Base-by-base conservation (phyloP, 169 alveolate species). In the Cyclospora cayetanensis region DNA sequence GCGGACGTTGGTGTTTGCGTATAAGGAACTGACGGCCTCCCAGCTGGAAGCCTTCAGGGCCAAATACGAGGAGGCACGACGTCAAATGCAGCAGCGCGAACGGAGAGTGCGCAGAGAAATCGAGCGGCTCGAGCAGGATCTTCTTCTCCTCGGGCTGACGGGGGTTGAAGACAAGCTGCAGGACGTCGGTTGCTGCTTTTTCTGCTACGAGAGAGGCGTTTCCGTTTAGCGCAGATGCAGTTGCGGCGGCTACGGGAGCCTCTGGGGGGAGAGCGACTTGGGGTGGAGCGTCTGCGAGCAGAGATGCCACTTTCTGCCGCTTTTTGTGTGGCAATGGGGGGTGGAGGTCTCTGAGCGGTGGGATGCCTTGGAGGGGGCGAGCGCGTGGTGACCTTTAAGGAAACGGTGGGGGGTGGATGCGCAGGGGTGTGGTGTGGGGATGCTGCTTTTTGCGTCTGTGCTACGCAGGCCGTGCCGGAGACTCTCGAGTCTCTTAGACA, bases 111-210 rank as follows among this genome's bases (percentile, higher is more conserved):
- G 94, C 46, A 53, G 92, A 20, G 96, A 92, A 27, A 50, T 95
- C n/a, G 93, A 95, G 34, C 60, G 92, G 34, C 95, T 96, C 22
- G 98, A 88, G 96, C 91, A 93, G 77, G 97, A 97, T 95, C 95
- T 98, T 94, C 97, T 96, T 52, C 96, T 97, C 80, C 95, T 98
- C 35, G 99, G 98, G 37, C 96, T 98, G 22, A 98, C 99, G 4
- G 99, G 99, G 25, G 99, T 99, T 4, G 99, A 98, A 95, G 99
- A 98, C 94, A 97, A 97, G 95, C 96, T 99, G 82, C 99, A 97
- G 95, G 25, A 80, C 31, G 76, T 37, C 25, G 9, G 53, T 39
- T 72, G 84, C 84, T 72, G 84, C 52, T 72, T 22, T 27, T 31
- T 50, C 84, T 72, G 84, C 27, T 39, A 9, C 1, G 25, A 9